phyloP scores from a whole-genome alignment of 495 filamentous ascomycete species.

The Penicillium canariense region DNA sequence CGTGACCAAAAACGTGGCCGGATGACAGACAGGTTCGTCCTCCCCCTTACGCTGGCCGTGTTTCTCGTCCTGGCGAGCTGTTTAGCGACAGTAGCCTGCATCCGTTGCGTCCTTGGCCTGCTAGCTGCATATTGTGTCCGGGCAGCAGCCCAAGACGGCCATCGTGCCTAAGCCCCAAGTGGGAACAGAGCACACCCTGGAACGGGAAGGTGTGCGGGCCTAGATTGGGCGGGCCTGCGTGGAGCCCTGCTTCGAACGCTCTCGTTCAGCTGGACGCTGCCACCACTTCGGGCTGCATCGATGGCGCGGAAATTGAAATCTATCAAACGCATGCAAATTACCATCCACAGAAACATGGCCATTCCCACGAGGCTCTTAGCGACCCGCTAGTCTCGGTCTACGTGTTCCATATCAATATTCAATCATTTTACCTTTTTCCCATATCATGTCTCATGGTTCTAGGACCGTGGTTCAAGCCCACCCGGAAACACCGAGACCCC shows the following conservation, averaged over 20 bases:
- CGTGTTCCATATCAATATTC: not conserved
- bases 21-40: conserved; percentile 5
- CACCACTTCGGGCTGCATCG: no score
- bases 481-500: conserved; percentile 1
- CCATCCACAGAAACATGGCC: conserved; percentile 8
- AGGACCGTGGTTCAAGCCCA: conserved; percentile 6
- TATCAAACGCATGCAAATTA: no score
- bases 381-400: not conserved
- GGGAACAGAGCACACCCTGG: not conserved
- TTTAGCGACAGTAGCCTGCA: not conserved
- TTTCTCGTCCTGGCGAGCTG: not conserved
- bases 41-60: not conserved
- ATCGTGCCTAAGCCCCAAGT: not conserved
- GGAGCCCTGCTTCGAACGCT: not conserved
- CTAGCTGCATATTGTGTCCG: not conserved
- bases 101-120: not conserved
- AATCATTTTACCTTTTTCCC: not conserved
- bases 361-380: not conserved
- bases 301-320: no score
- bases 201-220: not conserved
- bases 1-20: conserved; percentile 12
- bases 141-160: not conserved
- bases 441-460: not conserved
- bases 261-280: no score
- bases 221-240: not conserved